Base-by-base conservation (phyloP, 805 yeast genomes). In the Starmerella stigmatis region DNA sequence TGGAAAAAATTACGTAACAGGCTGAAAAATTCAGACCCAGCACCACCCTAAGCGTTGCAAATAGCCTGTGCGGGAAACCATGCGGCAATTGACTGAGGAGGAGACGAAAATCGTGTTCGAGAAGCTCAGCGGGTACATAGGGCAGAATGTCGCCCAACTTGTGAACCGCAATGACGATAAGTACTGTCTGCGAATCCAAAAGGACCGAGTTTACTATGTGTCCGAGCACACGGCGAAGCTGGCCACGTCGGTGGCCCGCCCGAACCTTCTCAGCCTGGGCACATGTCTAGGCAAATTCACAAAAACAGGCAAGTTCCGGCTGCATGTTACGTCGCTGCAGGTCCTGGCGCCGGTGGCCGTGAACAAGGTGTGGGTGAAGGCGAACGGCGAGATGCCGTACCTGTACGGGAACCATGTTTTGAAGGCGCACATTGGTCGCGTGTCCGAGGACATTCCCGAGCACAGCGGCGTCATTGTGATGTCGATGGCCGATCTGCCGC, bases 321-420 rank as follows among this genome's bases (percentile, higher is more conserved):
- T 92, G 54, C 98, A 92, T 63, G 80, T 92, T 51, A 92, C 98
- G n/a, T 73, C 96, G 3, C 72, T 92, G 52, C 79, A 83, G 38
- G 74, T 84, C 50, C 67, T 92, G 46, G 81, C 94, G 2, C 81
- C 84, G 57, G 79, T 81, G 61, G 96, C 98, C 41, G 84, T 83
- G 63, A 86, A 80, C 68, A 92, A 89, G 67, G 71, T 92, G 32
- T 92, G 98, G 98, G 85, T 92, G 65, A 92, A 92, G 64, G 79
- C 78, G 42, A 92, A 92, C 61, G 98, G 98, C 57, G 98, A 92
- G 66, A 92, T 92, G 98, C 97, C 98, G 12, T 92, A 81, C 62
- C 67, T 92, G 53, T 92, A 92, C 58, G 98, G 98, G 29, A 92
- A 92, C 68, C 95, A 92, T 63, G 89, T 89, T 22, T 71, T 92